Base-by-base conservation (phyloP, 2,329 filamentous ascomycete genomes). In the Xylaria arbuscula region DNA sequence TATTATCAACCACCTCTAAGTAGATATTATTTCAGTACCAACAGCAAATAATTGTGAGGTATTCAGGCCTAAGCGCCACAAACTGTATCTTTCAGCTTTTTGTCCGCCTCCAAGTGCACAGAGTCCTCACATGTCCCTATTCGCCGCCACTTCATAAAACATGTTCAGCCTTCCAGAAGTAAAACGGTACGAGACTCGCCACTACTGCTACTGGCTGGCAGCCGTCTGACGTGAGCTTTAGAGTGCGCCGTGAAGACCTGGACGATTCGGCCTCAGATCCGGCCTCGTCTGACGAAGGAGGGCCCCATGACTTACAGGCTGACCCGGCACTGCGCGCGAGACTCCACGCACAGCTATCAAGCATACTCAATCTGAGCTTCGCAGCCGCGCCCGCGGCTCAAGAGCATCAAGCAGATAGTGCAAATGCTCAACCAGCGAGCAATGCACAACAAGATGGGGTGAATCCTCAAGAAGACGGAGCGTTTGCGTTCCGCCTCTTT, bases 401-500 rank as follows among this genome's bases (percentile, higher is more conserved):
- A 22, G 56, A 54, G 48, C 53, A 66, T 13, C 56, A 68, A 53
- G 48, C 45, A 45, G 57, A 54, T 11, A 60, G 64, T 9, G 65
- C 69, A 64, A 9, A 73, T 47, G 51, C 72, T 28, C 69, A 72
- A 24, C 68, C 71, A 42, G 67, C 70, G 17, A 66, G 22, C 2
- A 70, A 74, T 15, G 68, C 50, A 5, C 70, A 73, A 34, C 28
- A 61, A 36, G 62, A 62, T 15, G 38, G 34, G 10, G 50, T 57
- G 15, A 72, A 75, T 15, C 69, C 67, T 7, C 74, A 79, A 15
- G 78, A 79, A 19, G 81, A 84, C 56, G 81, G 83, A 56, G 83
- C 83, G 61, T 89, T 88, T 71, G 82, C 85, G 62, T 90, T 90
- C 74, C 82, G 86, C 9, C 82, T 90, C 34, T 90, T 90, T 75